Evolutionary conservation across 495 filamentous ascomycete genomes (phyloP), one percentile per base, ranked within the genome.

Genomic region (Trichoderma reesei): DNA sequence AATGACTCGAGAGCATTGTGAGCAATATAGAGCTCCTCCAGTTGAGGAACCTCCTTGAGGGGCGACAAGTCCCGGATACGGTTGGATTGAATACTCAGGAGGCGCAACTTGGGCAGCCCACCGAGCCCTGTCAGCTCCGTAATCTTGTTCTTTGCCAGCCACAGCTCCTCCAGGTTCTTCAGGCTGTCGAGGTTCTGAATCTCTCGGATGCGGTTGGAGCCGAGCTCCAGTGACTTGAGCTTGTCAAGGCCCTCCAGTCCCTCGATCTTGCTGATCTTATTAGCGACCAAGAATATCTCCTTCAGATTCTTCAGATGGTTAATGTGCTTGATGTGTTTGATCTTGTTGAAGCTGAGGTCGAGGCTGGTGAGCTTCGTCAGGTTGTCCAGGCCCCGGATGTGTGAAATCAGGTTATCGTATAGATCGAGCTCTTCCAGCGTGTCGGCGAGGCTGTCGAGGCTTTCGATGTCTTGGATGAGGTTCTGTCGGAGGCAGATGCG

Each of bases 141-240:
- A 69, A 99, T 96, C 72, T 96, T 96, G 74, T 99, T 99, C 82
- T 97, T 97, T 41, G 93, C 94, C 8, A 99, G 78, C 95, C 95
- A 99, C 13, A 99, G 81, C 71, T 96, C 82, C 72, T 97, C 88
- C 48, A 99, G 74, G 3, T 82, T 80, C 4, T 75, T 83, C 65
- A 99, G 77, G 5, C 80, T 82, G 33, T 92, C 90, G 39, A 99
- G 82, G 70, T 94, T 94, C 71, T 95, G 82, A 59, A 99, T 92
- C 73, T 91, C 88, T 69, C 92, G 77, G 72, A 98, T 96, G 59
- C 89, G 78, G 75, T 99, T 99, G 41, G 90, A 96, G 8, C 87
- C 94, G 51, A 99, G 75, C 75, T 99, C 94, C 65, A 99, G 72
- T 74, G 92, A 93, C 67, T 81, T 82, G 64, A 99, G 76, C 61